A percentile compares a stretch with the other conserved stretches of the same genome.
Conservation (phyloP, 1,284 basidiomycete species). For the Marasmius oreades region DNA sequence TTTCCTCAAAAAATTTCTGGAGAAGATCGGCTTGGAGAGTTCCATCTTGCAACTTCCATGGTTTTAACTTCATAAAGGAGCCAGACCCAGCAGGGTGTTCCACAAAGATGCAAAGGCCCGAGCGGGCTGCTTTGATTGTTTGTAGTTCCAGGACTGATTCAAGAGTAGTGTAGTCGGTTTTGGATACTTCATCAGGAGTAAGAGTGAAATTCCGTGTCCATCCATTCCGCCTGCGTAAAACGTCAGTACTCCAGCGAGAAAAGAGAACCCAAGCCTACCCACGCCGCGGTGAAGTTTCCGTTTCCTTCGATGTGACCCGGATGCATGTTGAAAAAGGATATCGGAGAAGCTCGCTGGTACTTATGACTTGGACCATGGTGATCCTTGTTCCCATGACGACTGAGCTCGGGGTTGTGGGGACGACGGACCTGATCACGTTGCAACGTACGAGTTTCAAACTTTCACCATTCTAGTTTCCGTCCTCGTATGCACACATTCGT, state of each 20-base stretch:
- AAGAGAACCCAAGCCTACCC: background rate
- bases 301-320: slow-evolving; percentile 10
- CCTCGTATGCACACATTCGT: too few relatives aligned
- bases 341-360: too few relatives aligned
- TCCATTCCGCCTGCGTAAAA: slow-evolving; percentile 22
- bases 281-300: slow-evolving; percentile 13
- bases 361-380: too few relatives aligned
- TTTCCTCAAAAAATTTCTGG: slow-evolving; percentile 22
- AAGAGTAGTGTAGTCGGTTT: slow-evolving; percentile 23
- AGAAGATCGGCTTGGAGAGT: slow-evolving; percentile 24
- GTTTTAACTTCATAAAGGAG: slow-evolving; percentile 21
- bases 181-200: slow-evolving; percentile 19
- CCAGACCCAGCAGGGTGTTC: slow-evolving; percentile 24
- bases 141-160: slow-evolving; percentile 24
- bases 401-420: background rate
- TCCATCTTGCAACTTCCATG: slow-evolving; percentile 23
- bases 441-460: too few relatives aligned
- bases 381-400: too few relatives aligned
- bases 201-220: slow-evolving; percentile 27
- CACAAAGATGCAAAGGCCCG: slow-evolving; percentile 21
- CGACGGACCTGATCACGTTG: too few relatives aligned
- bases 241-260: background rate
- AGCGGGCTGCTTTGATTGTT: slow-evolving; percentile 22
- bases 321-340: slow-evolving; percentile 1
- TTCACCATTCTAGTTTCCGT: too few relatives aligned